Conservation (phyloP, 2,329 filamentous ascomycete species). For the Ascochyta rabiei region DNA sequence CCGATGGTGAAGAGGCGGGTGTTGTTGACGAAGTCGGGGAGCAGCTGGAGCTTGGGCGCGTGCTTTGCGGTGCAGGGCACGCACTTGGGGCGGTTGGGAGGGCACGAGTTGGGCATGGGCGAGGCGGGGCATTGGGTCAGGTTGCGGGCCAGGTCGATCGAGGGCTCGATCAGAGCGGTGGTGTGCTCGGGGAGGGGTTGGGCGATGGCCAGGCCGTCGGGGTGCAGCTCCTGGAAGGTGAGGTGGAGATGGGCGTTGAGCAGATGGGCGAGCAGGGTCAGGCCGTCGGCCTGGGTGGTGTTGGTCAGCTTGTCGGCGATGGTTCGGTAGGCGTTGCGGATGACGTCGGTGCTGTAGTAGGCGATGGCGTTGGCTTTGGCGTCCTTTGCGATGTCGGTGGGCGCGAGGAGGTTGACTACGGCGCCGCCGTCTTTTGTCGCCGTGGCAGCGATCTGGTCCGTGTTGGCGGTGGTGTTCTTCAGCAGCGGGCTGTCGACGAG, state of each 20-base stretch:
- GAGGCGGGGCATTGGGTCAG: constrained; percentile 76
- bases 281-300: constrained; percentile 61
- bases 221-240: constrained; percentile 81
- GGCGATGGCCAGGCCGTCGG: constrained; percentile 77
- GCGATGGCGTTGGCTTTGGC: constrained; percentile 71
- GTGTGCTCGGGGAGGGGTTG: constrained; percentile 80
- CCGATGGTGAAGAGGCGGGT: constrained; percentile 80
- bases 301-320: constrained; percentile 67
- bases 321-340: constrained; percentile 69
- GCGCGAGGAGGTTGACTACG: constrained; percentile 61
- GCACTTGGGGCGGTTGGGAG: constrained; percentile 79
- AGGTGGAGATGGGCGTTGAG: constrained; percentile 86
- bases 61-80: constrained; percentile 69
- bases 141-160: constrained; percentile 72
- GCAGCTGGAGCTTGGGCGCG: constrained; percentile 70
- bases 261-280: constrained; percentile 71
- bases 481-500: constrained; percentile 58
- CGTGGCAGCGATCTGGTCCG: constrained; percentile 62
- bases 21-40: constrained; percentile 72
- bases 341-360: constrained; percentile 70
- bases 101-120: constrained; percentile 78
- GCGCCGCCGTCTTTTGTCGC: constrained; percentile 61
- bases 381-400: constrained; percentile 69
- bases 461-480: constrained; percentile 62
- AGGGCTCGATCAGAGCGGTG: constrained; percentile 72